A percentile compares a stretch with the other conserved stretches of the same genome.
phyloP scores from a whole-genome alignment of 2,329 filamentous ascomycete species.

The Alternaria gansuensis region DNA sequence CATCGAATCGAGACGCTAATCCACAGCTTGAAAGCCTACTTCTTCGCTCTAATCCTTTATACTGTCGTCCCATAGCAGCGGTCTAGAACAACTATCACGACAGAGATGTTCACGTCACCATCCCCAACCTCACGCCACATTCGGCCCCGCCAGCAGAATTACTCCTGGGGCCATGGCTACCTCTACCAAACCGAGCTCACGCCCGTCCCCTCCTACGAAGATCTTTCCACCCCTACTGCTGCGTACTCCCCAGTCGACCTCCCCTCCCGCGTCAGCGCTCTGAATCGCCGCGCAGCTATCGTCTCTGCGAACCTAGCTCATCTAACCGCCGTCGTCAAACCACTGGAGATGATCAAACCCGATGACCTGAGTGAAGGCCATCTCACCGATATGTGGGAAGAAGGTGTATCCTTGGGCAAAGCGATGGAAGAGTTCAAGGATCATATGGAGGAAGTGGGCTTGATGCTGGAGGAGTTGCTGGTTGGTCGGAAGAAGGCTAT shows the following conservation, averaged over 20 bases:
- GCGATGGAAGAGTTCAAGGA: constrained; percentile 12
- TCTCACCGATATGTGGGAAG: constrained; percentile 9
- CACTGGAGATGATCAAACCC: constrained; percentile 11
- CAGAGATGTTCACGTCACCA: not conserved
- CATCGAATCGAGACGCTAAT: not conserved
- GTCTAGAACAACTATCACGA: not conserved
- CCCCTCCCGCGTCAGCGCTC: constrained; percentile 9
- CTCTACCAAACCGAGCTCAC: constrained; percentile 1
- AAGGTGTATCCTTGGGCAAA: not conserved
- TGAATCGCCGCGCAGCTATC: constrained; percentile 14
- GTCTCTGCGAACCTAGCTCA: constrained; percentile 11
- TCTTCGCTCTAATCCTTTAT: not conserved
- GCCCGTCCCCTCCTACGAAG: constrained; percentile 5
- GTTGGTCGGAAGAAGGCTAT: constrained; percentile 7
- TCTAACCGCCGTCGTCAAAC: constrained; percentile 12
- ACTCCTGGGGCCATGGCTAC: constrained; percentile 11
- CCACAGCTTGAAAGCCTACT: not conserved
- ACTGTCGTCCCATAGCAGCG: not conserved
- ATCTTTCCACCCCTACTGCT: not conserved
- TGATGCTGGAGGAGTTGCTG: constrained; percentile 17
- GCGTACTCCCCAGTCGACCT: constrained; percentile 5
- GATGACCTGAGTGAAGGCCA: constrained; percentile 8
- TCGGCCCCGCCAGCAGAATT: constrained; percentile 12
- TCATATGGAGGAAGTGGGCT: constrained; percentile 17
- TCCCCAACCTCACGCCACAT: not conserved